Evolutionary conservation across 192 early-diverging fungal genomes (phyloP).

Genomic region (Gaertneriomyces semiglobifer): DNA sequence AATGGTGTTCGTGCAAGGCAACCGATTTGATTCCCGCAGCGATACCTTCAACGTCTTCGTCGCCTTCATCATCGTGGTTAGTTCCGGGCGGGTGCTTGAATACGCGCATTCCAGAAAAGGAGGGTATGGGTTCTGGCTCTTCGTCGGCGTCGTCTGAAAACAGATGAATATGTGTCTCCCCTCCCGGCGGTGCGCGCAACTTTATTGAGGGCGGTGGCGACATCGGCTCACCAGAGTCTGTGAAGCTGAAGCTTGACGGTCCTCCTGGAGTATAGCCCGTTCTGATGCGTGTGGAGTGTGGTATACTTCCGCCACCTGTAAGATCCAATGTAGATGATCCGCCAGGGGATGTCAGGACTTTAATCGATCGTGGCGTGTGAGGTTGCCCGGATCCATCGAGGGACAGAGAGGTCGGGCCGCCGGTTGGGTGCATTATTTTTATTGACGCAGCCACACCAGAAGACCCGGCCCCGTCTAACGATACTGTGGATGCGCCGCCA

Average conservation of each 20-base stretch:
- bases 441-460: no score
- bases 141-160: not conserved
- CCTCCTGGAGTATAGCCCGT: no score
- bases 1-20: not conserved
- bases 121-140: not conserved
- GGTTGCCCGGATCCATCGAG: not conserved
- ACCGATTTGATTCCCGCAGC: not conserved
- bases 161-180: not conserved
- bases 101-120: conserved; percentile 3
- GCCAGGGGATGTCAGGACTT: not conserved
- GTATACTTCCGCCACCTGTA: not conserved
- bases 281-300: no score
- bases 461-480: not conserved
- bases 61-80: not conserved
- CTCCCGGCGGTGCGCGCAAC: not conserved
- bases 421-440: not conserved
- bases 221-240: not conserved
- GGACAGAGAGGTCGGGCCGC: not conserved
- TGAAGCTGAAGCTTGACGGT: no score
- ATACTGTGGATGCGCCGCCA: not conserved
- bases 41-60: not conserved
- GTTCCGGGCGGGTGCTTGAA: not conserved
- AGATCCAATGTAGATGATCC: conserved; percentile 1
- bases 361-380: not conserved
- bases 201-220: not conserved